Evolutionary conservation across 2,329 filamentous ascomycete genomes (phyloP).

Genomic region (Claviceps sp.): DNA sequence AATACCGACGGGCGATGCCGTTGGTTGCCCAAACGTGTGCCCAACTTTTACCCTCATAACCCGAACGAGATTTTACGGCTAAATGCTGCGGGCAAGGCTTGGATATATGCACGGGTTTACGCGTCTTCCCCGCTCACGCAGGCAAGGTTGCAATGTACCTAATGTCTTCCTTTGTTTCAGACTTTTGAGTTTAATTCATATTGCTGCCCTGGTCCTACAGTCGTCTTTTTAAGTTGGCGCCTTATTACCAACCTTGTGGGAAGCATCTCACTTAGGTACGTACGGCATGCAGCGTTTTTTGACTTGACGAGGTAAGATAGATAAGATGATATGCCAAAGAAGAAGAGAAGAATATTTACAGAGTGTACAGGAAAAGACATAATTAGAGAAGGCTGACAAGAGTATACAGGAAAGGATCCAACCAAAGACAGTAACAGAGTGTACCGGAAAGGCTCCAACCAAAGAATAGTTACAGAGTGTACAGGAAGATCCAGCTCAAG

Average conservation of each 20-base stretch:
- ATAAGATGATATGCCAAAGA: not conserved
- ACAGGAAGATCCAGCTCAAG: too few relatives aligned
- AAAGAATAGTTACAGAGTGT: too few relatives aligned
- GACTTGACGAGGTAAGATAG: not conserved
- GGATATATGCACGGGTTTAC: slow-evolving; percentile 2
- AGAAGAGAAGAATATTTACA: not conserved
- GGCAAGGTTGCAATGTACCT: not conserved
- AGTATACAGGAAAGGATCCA: too few relatives aligned
- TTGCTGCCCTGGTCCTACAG: not conserved
- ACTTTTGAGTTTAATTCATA: not conserved
- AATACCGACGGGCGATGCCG: not conserved
- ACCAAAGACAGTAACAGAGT: too few relatives aligned
- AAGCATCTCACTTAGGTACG: not conserved
- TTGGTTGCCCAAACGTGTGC: not conserved
- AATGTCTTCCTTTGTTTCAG: not conserved
- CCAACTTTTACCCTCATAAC: not conserved
- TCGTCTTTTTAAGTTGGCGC: not conserved
- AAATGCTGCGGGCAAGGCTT: not conserved
- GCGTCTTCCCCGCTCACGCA: not conserved
- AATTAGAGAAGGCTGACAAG: too few relatives aligned
- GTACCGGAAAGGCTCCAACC: too few relatives aligned
- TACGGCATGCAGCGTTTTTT: not conserved
- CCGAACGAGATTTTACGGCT: not conserved
- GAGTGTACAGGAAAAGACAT: not conserved
- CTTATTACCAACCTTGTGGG: not conserved